These are phyloP conservation scores for Perilla frutescens DNA, from an alignment of 257 asterid species.

Conservation along the genomic window DNA sequence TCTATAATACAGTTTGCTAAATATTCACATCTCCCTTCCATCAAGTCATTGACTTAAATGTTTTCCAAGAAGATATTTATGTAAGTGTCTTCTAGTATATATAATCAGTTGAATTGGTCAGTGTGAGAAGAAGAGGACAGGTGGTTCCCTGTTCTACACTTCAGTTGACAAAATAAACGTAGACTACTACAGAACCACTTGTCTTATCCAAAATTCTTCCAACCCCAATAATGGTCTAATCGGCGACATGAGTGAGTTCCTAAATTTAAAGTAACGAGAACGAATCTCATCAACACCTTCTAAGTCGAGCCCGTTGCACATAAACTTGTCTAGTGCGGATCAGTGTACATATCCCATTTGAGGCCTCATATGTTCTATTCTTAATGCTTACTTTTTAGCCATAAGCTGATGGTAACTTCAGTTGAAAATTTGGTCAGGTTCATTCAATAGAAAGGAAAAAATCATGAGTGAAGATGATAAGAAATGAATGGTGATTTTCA, in stretches of 20 bases:
- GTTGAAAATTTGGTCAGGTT: not conserved
- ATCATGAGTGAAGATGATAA: not conserved
- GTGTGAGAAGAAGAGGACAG: conserved; percentile 5
- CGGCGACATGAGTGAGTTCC: no score
- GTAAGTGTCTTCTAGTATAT: not conserved
- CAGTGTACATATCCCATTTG: not conserved
- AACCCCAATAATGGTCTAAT: no score
- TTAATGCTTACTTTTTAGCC: not conserved
- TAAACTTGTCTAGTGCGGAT: no score
- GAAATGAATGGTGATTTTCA: not conserved
- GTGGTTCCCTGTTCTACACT: conserved; percentile 10
- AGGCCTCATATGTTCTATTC: not conserved
- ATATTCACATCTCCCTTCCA: not conserved
- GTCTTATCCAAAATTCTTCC: no score
- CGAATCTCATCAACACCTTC: no score
- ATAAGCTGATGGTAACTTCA: not conserved
- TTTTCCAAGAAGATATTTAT: not conserved
- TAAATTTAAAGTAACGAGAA: no score
- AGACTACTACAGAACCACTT: not conserved
- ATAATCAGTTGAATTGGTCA: conserved; percentile 34
- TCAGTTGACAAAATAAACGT: not conserved
- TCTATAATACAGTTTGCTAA: not conserved
- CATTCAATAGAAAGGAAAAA: not conserved
- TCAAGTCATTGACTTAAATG: not conserved
- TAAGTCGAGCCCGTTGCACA: no score